Evolutionary conservation across 768 basidiomycete genomes (phyloP).

Genomic region (Boletus rex-veris): DNA sequence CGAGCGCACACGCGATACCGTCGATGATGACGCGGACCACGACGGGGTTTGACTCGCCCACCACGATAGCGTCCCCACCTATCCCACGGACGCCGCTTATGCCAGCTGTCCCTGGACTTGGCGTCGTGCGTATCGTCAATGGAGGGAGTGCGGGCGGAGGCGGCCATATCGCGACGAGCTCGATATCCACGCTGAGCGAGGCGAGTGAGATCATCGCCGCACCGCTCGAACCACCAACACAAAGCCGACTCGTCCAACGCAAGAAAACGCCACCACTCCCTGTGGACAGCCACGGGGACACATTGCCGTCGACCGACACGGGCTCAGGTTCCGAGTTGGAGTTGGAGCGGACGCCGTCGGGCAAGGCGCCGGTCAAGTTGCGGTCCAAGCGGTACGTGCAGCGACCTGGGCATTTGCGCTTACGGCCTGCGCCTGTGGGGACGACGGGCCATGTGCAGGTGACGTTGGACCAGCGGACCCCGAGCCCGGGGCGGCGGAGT

Average conservation of each 20-base stretch:
- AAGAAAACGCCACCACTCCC: constrained; percentile 38
- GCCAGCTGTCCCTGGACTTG: constrained; percentile 6
- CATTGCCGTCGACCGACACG: constrained; percentile 25
- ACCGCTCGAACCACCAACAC: constrained; percentile 28
- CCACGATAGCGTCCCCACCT: constrained; percentile 36
- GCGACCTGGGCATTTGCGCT: constrained; percentile 47
- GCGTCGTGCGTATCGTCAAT: constrained; percentile 27
- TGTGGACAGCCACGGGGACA: background rate
- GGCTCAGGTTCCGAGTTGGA: constrained; percentile 7
- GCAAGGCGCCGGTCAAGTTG: constrained; percentile 39
- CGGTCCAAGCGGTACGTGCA: constrained; percentile 50
- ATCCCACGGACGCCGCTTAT: constrained; percentile 40
- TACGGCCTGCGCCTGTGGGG: constrained; percentile 27
- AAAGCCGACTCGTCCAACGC: constrained; percentile 31
- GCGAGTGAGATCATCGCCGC: constrained; percentile 10
- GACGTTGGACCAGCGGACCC: constrained; percentile 30
- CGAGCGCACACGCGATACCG: background rate
- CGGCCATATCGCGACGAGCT: constrained; percentile 27
- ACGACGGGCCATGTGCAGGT: background rate
- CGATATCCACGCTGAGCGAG: constrained; percentile 31
- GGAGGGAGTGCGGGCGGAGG: constrained; percentile 17
- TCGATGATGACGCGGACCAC: background rate
- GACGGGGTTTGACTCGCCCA: constrained; percentile 37
- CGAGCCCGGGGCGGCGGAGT: constrained; percentile 46
- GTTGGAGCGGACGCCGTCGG: constrained; percentile 29